phyloP scores from a whole-genome alignment of 1,284 basidiomycete genomes.

The Boletus subluridellus region DNA sequence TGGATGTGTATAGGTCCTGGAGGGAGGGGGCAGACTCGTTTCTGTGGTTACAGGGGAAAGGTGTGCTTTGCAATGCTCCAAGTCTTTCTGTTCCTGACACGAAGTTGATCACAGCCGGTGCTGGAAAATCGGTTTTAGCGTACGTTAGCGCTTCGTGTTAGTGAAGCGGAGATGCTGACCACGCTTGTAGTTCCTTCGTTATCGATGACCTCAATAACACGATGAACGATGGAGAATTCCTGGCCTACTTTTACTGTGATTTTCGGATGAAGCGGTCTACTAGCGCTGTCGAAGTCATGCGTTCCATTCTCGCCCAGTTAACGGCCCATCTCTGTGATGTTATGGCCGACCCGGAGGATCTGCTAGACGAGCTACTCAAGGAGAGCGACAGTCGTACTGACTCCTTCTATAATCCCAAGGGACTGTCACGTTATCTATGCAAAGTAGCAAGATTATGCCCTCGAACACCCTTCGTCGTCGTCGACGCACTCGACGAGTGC shows the following conservation, averaged over 20 bases:
- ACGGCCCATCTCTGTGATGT: background rate
- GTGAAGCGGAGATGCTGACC: background rate
- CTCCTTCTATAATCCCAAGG: background rate
- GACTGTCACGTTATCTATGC: background rate
- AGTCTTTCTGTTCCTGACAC: background rate
- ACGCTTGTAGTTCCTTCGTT: background rate
- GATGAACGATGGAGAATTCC: background rate
- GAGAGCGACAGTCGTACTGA: background rate
- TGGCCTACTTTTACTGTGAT: slow-evolving; percentile 1
- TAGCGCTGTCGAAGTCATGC: slow-evolving; percentile 5
- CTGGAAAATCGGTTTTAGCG: background rate
- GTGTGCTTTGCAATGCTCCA: background rate
- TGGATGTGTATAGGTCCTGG: background rate
- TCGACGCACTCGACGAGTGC: background rate
- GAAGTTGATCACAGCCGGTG: background rate
- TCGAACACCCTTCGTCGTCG: background rate
- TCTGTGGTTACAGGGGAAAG: background rate
- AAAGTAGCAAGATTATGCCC: background rate
- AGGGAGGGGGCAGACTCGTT: background rate
- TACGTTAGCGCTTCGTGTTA: background rate
- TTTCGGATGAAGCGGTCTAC: slow-evolving; percentile 2
- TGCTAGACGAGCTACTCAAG: background rate
- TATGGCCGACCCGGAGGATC: too few relatives aligned
- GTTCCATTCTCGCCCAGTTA: slow-evolving; percentile 6
- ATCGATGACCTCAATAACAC: background rate